Base-by-base conservation (phyloP, 2,329 filamentous ascomycete species). In the Trichoderma pleuroti region DNA sequence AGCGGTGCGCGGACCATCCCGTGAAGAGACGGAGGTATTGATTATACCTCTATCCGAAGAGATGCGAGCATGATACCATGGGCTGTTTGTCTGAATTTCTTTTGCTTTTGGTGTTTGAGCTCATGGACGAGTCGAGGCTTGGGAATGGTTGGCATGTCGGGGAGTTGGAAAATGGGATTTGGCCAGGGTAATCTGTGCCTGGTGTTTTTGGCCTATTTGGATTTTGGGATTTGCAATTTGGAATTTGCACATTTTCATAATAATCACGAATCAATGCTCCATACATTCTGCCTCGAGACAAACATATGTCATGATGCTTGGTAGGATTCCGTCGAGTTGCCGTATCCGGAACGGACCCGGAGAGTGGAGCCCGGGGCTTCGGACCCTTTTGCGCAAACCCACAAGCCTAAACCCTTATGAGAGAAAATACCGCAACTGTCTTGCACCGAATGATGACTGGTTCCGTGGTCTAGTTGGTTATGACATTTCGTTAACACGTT, bases 401-500 rank as follows among this genome's bases (percentile, higher is more conserved):
- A n/a, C 32, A 7, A 24, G 34, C n/a, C 8, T 14, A 24, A 11
- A 11, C 3, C 9, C 26, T 28, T 14, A 36, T 66, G 24, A 14
- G 11, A 5, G 5, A 16, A 54, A 70, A 61, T 70, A 66, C n/a
- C 30, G 28, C 62, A 28, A 0, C 0, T 7, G 0, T 8, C 3
- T 4, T 6, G 0, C 30, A 70, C 36, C 54, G 11, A 60, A 39
- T n/a, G 1, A n/a, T 2, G 6, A 16, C 39, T 68, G 74, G 73
- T 76, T 75, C 70, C 73, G 75, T 76, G 74, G 75, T 76, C 74
- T 76, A 76, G 75, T 75, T 76, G 75, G 75, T 76, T 71, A 76
- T 76, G 74, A 74, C 73, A 74, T 75, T 74, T 76, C 73, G 74
- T 72, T 76, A 76, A 76, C 70, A 71, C 21, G 36, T 36, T 71